A percentile compares a stretch with the other conserved stretches of the same genome.
phyloP scores from a whole-genome alignment of 2,329 filamentous ascomycete genomes.

The Whalleya microplaca region DNA sequence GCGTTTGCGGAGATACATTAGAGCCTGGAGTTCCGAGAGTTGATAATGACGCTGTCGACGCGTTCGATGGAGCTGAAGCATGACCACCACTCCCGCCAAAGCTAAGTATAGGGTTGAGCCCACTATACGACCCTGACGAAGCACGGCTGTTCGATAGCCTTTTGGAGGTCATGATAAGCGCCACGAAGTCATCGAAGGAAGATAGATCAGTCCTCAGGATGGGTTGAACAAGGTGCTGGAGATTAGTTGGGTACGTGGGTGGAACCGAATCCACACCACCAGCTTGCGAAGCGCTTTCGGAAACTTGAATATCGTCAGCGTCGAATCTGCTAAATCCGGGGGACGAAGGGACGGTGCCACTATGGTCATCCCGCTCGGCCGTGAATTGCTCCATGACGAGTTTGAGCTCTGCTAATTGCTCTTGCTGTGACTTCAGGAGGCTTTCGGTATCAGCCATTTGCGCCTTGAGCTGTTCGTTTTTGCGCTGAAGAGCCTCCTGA shows the following conservation, averaged over 20 bases:
- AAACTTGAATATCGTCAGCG: constrained; percentile 44
- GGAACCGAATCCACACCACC: constrained; percentile 48
- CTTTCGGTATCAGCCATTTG: constrained; percentile 87
- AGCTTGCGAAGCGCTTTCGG: constrained; percentile 42
- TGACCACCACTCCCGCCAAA: constrained; percentile 51
- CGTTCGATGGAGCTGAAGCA: constrained; percentile 56
- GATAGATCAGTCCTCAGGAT: constrained; percentile 81
- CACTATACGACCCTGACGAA: constrained; percentile 72
- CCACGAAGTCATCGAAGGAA: constrained; percentile 83
- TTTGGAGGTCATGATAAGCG: constrained; percentile 71
- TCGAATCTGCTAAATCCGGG: constrained; percentile 76
- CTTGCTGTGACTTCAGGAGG: constrained; percentile 85
- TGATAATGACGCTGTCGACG: constrained; percentile 62
- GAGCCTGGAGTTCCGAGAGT: constrained; percentile 50
- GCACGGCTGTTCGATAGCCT: constrained; percentile 65
- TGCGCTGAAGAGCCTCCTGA: constrained; percentile 77
- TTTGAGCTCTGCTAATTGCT: constrained; percentile 91
- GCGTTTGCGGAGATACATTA: constrained; percentile 60
- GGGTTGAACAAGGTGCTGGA: constrained; percentile 81
- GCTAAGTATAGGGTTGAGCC: constrained; percentile 60
- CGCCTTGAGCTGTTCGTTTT: constrained; percentile 83
- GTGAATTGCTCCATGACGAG: constrained; percentile 87
- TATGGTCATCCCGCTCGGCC: constrained; percentile 72
- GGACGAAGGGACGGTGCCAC: constrained; percentile 79
- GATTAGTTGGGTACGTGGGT: constrained; percentile 68